Evolutionary conservation across 73 alveolate species (phyloP).

Genomic region (Tetrahymena malaccensis): DNA sequence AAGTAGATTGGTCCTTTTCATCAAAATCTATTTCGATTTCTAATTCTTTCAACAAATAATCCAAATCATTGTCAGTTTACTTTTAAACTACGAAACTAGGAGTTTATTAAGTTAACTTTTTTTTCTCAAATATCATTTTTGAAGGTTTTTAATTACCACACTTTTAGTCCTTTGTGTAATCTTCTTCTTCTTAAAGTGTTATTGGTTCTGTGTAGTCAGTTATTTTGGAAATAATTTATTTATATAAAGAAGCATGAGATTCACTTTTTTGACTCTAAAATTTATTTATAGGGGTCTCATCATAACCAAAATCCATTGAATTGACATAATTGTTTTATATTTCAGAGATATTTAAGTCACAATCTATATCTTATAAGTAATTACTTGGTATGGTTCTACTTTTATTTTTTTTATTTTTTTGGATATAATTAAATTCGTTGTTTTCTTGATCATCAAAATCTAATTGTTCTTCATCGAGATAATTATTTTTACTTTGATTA

Average conservation of each 20-base stretch:
- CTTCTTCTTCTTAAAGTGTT: background rate
- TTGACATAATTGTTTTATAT: background rate
- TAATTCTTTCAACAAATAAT: background rate
- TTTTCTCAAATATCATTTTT: background rate
- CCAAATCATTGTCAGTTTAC: background rate
- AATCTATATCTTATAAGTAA: background rate
- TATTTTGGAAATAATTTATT: background rate
- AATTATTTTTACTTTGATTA: background rate
- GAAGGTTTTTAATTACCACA: background rate
- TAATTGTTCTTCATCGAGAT: background rate
- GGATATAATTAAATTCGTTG: background rate
- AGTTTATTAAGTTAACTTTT: background rate
- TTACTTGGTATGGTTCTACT: background rate
- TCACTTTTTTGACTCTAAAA: background rate
- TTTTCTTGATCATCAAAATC: background rate
- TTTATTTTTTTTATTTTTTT: background rate
- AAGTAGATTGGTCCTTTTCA: background rate
- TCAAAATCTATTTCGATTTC: background rate
- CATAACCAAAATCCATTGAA: background rate
- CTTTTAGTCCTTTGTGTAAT: background rate
- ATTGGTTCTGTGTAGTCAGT: background rate
- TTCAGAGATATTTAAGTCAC: background rate
- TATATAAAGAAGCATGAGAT: background rate
- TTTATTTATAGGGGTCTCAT: background rate
- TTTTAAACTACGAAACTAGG: background rate